phyloP scores from a whole-genome alignment of 2,329 filamentous ascomycete genomes.

The Raffaelea ambrosiae region DNA sequence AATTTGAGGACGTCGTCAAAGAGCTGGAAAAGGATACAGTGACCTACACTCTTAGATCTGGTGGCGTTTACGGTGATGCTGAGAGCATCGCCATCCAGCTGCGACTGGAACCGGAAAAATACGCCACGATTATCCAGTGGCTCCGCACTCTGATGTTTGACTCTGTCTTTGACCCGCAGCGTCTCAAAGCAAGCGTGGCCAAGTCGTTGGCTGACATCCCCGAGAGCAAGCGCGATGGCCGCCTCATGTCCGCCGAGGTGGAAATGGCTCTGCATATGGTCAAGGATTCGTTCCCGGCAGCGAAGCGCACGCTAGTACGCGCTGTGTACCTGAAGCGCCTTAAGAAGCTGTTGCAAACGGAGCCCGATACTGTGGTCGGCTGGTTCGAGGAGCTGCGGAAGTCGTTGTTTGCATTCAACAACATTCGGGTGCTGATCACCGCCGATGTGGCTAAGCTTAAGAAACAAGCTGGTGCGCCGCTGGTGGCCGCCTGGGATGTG shows the following conservation, averaged over 20 bases:
- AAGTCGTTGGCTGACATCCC: conserved; percentile 89
- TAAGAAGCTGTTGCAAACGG: conserved; percentile 68
- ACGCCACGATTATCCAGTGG: conserved; percentile 73
- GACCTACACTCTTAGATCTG: conserved; percentile 66
- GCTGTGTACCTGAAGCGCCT: conserved; percentile 80
- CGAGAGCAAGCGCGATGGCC: conserved; percentile 80
- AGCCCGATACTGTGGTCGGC: conserved; percentile 64
- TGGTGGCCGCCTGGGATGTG: conserved; percentile 66
- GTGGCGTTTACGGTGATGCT: conserved; percentile 61
- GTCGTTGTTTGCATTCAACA: conserved; percentile 72
- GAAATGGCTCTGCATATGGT: conserved; percentile 74
- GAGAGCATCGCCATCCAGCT: conserved; percentile 78
- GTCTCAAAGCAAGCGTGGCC: conserved; percentile 56
- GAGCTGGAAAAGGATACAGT: conserved; percentile 88
- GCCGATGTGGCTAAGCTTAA: conserved; percentile 68
- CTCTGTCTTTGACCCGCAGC: conserved; percentile 70
- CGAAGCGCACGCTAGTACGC: conserved; percentile 76
- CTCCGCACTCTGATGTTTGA: conserved; percentile 80
- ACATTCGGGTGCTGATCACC: conserved; percentile 77
- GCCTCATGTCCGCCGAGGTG: conserved; percentile 54
- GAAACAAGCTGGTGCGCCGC: conserved; percentile 37
- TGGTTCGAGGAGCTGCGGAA: conserved; percentile 71
- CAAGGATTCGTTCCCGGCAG: conserved; percentile 66
- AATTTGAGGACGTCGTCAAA: conserved; percentile 88
- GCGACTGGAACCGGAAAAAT: conserved; percentile 82